These are phyloP conservation scores for Lactarius sp. DNA, from an alignment of 768 basidiomycete species.

Conservation along the genomic window DNA sequence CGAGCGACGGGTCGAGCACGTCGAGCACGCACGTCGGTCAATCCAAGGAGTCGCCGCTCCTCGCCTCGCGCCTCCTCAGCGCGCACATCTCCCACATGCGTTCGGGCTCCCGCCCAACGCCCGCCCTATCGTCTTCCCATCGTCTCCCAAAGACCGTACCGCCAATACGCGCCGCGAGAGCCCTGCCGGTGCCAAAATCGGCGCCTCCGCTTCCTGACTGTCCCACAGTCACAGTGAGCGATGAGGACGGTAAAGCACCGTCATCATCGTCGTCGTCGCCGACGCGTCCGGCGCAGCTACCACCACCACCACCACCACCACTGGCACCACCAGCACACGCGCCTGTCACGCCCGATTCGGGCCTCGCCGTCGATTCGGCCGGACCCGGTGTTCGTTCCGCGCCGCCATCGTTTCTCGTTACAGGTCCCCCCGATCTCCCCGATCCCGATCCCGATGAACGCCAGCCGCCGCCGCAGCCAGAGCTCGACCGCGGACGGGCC, in stretches of 20 bases:
- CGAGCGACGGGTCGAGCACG: neutral
- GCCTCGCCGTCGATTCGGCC: neutral
- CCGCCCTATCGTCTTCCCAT: neutral
- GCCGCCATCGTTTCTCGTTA: neutral
- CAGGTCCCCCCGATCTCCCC: neutral
- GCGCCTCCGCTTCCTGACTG: neutral
- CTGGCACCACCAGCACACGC: no score
- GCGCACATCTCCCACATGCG: neutral
- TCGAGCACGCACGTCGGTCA: neutral
- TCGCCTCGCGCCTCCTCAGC: neutral
- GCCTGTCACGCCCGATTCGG: neutral
- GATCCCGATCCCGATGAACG: neutral
- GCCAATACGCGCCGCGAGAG: neutral
- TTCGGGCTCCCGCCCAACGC: slow-evolving; percentile 8
- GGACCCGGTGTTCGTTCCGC: neutral
- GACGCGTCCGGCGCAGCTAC: neutral
- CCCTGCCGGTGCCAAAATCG: neutral
- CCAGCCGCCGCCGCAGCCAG: neutral
- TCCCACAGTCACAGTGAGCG: neutral
- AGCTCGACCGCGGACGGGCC: neutral
- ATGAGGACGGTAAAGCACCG: neutral
- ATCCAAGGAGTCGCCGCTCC: neutral
- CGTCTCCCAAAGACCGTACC: slow-evolving; percentile 6
- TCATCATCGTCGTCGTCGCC: neutral
- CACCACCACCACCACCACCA: neutral